Conservation (phyloP, 352 stramenopile genomes). For the Phytophthora ohioensis region DNA sequence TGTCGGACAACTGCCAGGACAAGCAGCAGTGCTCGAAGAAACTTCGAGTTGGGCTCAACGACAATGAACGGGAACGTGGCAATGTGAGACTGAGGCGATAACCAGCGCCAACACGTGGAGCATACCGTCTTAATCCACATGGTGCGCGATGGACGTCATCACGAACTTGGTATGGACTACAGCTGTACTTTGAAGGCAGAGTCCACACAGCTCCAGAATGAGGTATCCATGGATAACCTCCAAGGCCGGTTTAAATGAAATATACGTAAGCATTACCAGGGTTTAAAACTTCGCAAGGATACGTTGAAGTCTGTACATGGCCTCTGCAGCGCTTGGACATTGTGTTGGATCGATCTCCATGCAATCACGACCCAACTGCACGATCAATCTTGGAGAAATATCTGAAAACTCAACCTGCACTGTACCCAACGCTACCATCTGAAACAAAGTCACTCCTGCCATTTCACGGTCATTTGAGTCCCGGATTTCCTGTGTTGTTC, state of each 20-base stretch:
- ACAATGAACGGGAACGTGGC: too few relatives aligned
- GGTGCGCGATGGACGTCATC: too few relatives aligned
- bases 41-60: not conserved
- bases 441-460: constrained; percentile 10
- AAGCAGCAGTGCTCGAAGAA: not conserved
- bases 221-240: too few relatives aligned
- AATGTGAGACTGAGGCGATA: not conserved
- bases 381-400: constrained; percentile 18
- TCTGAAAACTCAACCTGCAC: constrained; percentile 32
- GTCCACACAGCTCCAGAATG: too few relatives aligned
- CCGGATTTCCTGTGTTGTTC: not conserved
- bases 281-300: not conserved
- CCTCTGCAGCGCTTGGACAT: constrained; percentile 35
- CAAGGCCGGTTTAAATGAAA: too few relatives aligned
- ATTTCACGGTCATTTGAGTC: constrained; percentile 15
- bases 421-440: constrained; percentile 22
- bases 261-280: too few relatives aligned
- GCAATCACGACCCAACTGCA: constrained; percentile 28
- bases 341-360: constrained; percentile 27
- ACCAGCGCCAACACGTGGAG: not conserved
- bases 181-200: too few relatives aligned
- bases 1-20: not conserved
- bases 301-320: constrained; percentile 35
- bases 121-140: not conserved
- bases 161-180: too few relatives aligned